Percentiles rank a stretch among this genome's conserved stretches.
Conservation (phyloP, 768 basidiomycete genomes). For the Tubosaeta brunneosetosa region DNA sequence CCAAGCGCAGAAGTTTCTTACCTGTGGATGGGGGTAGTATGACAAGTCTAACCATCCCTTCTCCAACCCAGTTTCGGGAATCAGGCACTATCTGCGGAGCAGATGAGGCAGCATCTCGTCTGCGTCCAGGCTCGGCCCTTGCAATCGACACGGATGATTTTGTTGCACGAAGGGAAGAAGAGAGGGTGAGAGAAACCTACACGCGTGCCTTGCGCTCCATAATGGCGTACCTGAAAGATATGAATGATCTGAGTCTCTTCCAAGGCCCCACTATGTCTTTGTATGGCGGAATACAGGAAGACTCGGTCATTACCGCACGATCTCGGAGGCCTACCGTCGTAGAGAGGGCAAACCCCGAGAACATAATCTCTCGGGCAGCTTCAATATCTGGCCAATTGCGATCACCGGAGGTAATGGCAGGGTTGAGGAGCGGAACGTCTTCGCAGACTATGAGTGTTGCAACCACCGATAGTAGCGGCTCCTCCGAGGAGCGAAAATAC, state of each 20-base stretch:
- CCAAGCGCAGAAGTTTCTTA: constrained; percentile 84
- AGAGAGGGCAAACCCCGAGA: constrained; percentile 43
- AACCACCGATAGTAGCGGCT: constrained; percentile 67
- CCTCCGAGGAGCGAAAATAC: constrained; percentile 77
- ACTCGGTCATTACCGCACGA: constrained; percentile 35
- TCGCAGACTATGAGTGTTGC: constrained; percentile 71
- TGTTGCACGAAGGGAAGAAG: constrained; percentile 59
- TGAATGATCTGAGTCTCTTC: constrained; percentile 82
- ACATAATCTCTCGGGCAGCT: constrained; percentile 50
- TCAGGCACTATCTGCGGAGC: constrained; percentile 35
- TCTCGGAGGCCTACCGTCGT: constrained; percentile 64
- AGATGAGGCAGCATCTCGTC: constrained; percentile 22
- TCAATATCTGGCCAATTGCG: constrained; percentile 56
- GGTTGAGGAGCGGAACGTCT: constrained; percentile 54
- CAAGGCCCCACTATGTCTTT: constrained; percentile 53
- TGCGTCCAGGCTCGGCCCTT: constrained; percentile 40
- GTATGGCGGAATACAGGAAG: constrained; percentile 52
- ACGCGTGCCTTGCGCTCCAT: constrained; percentile 82
- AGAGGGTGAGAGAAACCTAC: constrained; percentile 64
- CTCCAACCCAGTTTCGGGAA: constrained; percentile 55
- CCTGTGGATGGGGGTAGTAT: constrained; percentile 69
- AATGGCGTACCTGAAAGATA: constrained; percentile 94
- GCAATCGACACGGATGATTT: constrained; percentile 40
- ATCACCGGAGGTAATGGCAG: constrained; percentile 58
- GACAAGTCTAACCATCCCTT: constrained; percentile 58